phyloP scores from a whole-genome alignment of 352 stramenopile genomes.

The Phytopythium aichiense region DNA sequence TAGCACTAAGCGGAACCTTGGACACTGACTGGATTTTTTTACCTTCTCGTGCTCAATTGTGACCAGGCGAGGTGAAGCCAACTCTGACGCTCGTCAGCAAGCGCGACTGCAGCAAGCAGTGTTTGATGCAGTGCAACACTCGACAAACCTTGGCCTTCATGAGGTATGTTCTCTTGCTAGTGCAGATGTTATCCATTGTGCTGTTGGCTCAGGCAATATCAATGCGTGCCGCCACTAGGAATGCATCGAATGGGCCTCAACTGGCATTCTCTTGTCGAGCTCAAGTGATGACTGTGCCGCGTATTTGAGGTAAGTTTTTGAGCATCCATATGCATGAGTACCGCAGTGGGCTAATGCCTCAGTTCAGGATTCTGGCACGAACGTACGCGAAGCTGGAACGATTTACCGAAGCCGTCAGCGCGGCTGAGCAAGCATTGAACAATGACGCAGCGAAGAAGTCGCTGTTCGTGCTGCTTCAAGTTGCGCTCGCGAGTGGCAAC shows the following conservation, averaged over 20 bases:
- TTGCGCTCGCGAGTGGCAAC: slow-evolving; percentile 18
- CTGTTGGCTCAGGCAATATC: not conserved
- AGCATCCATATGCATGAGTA: not conserved
- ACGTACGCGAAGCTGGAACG: not conserved
- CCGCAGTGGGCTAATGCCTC: not conserved
- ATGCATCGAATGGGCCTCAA: slow-evolving; percentile 44
- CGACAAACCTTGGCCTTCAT: slow-evolving; percentile 30
- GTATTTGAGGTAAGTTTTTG: slow-evolving; percentile 47
- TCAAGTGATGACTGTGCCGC: slow-evolving; percentile 27
- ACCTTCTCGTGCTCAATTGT: not conserved
- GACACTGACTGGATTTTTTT: no score
- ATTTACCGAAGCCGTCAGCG: slow-evolving; percentile 24
- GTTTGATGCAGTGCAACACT: slow-evolving; percentile 42
- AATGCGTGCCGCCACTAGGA: slow-evolving; percentile 14
- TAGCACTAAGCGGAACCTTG: not conserved
- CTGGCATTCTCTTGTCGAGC: slow-evolving; percentile 20
- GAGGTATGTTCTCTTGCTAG: slow-evolving; percentile 20
- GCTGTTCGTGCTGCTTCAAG: slow-evolving; percentile 52
- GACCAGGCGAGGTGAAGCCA: slow-evolving; percentile 4
- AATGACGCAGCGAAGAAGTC: slow-evolving; percentile 59
- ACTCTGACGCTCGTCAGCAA: slow-evolving; percentile 17
- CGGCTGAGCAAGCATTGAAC: slow-evolving; percentile 41
- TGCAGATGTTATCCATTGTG: no score
- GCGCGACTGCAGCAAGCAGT: slow-evolving; percentile 30
- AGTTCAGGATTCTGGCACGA: not conserved